Evolutionary conservation across 1,139 yeast species (phyloP).

Genomic region (Candida pseudoviswanathii): DNA sequence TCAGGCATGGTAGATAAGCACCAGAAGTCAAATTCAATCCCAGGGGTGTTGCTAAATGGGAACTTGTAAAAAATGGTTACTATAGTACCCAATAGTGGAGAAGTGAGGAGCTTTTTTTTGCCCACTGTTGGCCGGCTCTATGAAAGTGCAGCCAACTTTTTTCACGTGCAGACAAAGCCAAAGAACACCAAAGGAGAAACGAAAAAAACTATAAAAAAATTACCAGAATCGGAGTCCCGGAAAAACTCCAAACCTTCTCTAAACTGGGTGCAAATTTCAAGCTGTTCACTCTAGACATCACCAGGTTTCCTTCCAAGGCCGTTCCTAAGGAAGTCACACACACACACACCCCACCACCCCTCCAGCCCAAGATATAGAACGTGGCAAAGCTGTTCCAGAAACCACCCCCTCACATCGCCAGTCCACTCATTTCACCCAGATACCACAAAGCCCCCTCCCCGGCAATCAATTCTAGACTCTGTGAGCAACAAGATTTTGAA

Average conservation of each 20-base stretch:
- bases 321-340: too few relatives aligned
- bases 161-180: background rate
- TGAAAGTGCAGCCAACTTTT: background rate
- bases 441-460: too few relatives aligned
- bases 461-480: too few relatives aligned
- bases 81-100: background rate
- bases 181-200: background rate
- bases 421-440: too few relatives aligned
- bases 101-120: background rate
- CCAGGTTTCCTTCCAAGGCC: background rate
- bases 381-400: too few relatives aligned
- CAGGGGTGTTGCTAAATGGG: too few relatives aligned
- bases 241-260: background rate
- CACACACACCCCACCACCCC: too few relatives aligned
- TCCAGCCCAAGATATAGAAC: too few relatives aligned
- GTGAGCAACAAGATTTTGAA: too few relatives aligned
- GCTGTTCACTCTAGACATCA: background rate
- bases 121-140: background rate
- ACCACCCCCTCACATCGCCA: too few relatives aligned
- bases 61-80: too few relatives aligned
- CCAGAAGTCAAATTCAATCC: too few relatives aligned
- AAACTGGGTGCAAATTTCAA: background rate
- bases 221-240: background rate
- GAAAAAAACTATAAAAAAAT: background rate
- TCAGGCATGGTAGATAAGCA: conserved; percentile 12